Evolutionary conservation across 768 basidiomycete genomes (phyloP).

Genomic region (Hemileccinum rubropunctum): DNA sequence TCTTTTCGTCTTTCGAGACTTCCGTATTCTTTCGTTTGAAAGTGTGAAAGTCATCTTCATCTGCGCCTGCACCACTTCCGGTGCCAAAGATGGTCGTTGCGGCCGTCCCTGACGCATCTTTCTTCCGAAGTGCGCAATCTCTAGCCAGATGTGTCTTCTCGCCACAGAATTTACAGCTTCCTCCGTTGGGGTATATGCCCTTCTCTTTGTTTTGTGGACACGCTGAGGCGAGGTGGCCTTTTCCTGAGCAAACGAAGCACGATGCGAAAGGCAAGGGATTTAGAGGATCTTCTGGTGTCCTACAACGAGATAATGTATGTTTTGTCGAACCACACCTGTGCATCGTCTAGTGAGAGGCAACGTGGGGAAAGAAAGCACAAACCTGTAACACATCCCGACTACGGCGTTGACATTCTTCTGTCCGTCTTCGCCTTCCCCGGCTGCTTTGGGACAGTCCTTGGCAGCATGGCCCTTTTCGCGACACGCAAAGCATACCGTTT

Average conservation of each 20-base stretch:
- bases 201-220: slow-evolving; percentile 79
- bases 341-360: not conserved
- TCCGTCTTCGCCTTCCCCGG: slow-evolving; percentile 20
- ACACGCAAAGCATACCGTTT: slow-evolving; percentile 84
- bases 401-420: slow-evolving; percentile 23
- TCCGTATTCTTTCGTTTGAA: slow-evolving; percentile 64
- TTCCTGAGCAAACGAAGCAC: slow-evolving; percentile 85
- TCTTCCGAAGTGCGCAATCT: slow-evolving; percentile 68
- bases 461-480: slow-evolving; percentile 81
- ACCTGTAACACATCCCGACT: slow-evolving; percentile 74
- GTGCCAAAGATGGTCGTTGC: slow-evolving; percentile 25
- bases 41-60: slow-evolving; percentile 93
- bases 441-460: slow-evolving; percentile 65
- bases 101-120: slow-evolving; percentile 41
- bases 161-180: slow-evolving; percentile 85
- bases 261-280: slow-evolving; percentile 84
- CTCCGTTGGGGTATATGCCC: slow-evolving; percentile 90
- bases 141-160: slow-evolving; percentile 83
- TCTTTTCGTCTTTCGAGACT: slow-evolving; percentile 59
- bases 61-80: slow-evolving; percentile 65
- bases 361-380: slow-evolving; percentile 18
- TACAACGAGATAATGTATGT: slow-evolving; percentile 80
- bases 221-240: slow-evolving; percentile 80
- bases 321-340: slow-evolving; percentile 75
- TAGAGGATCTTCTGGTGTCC: slow-evolving; percentile 53